phyloP scores from a whole-genome alignment of 352 stramenopile species.

The Phytophthora podocarpi region DNA sequence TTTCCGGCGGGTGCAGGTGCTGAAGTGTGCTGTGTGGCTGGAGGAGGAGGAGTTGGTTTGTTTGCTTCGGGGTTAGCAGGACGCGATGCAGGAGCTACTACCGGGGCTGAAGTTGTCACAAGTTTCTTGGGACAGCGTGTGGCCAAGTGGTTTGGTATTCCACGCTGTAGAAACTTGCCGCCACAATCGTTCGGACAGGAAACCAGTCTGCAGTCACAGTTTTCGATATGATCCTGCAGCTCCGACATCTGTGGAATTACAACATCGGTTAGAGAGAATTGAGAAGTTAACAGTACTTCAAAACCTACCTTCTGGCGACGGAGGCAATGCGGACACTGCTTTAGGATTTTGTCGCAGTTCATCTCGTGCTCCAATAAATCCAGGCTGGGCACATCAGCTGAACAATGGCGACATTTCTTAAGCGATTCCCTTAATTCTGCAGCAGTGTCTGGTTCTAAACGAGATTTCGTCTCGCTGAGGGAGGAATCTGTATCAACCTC shows the following conservation, averaged over 20 bases:
- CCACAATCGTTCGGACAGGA: constrained; percentile 79
- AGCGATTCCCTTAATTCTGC: constrained; percentile 6
- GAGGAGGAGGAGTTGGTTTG: constrained; percentile 8
- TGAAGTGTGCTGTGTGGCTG: not conserved
- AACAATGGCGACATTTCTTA: constrained; percentile 79
- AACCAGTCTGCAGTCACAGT: constrained; percentile 80
- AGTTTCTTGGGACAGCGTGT: constrained; percentile 65
- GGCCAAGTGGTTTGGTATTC: constrained; percentile 75
- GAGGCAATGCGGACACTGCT: constrained; percentile 84
- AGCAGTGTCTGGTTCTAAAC: not conserved
- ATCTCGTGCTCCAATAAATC: constrained; percentile 78
- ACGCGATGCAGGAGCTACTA: constrained; percentile 1
- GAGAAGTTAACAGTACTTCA: no score
- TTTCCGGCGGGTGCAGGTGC: constrained; percentile 4
- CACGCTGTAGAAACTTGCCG: constrained; percentile 80
- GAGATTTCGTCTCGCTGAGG: constrained; percentile 1
- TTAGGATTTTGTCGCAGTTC: constrained; percentile 79
- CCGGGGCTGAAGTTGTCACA: not conserved
- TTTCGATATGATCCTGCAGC: constrained; percentile 83
- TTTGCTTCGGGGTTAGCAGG: constrained; percentile 5
- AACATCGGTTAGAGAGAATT: not conserved
- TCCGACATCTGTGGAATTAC: constrained; percentile 52
- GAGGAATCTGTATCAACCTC: not conserved
- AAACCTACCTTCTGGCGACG: constrained; percentile 68
- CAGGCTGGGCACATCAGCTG: constrained; percentile 39